A percentile compares a stretch with the other conserved stretches of the same genome.
Conservation (phyloP, 1,139 yeast genomes). For the Lodderomyces margitis region DNA sequence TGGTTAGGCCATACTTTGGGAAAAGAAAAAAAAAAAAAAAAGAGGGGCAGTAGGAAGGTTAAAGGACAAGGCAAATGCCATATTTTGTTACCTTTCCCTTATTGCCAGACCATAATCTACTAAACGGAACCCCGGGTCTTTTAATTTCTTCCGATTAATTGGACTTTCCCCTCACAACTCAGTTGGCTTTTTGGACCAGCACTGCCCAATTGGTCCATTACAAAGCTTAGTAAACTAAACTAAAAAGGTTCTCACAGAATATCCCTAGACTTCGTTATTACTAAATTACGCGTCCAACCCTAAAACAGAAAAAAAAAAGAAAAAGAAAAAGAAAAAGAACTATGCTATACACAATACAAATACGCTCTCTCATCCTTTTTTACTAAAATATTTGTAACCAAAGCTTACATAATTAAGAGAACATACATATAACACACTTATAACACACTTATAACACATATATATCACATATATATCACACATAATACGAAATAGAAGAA, state of each 20-base stretch:
- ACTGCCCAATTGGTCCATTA: background rate
- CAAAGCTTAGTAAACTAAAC: background rate
- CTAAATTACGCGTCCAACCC: background rate
- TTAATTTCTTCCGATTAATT: background rate
- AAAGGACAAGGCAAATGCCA: no score
- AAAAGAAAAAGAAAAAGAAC: no score
- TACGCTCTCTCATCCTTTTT: no score
- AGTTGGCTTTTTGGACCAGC: background rate
- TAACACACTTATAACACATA: no score
- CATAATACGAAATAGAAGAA: background rate
- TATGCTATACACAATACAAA: no score
- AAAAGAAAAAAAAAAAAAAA: constrained; percentile 2
- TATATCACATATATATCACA: no score
- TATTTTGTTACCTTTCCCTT: no score
- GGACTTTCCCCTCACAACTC: background rate
- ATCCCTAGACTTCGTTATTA: background rate
- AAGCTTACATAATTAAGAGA: background rate
- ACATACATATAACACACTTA: background rate
- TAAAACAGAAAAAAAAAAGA: background rate
- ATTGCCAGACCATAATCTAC: no score
- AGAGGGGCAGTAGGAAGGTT: background rate
- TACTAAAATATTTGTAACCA: background rate
- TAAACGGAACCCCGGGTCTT: no score
- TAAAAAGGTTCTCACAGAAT: no score
- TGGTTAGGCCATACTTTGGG: background rate